Percentiles rank a stretch among this genome's conserved stretches.
phyloP scores from a whole-genome alignment of 2,329 filamentous ascomycete genomes.

The Lachnellula arida region DNA sequence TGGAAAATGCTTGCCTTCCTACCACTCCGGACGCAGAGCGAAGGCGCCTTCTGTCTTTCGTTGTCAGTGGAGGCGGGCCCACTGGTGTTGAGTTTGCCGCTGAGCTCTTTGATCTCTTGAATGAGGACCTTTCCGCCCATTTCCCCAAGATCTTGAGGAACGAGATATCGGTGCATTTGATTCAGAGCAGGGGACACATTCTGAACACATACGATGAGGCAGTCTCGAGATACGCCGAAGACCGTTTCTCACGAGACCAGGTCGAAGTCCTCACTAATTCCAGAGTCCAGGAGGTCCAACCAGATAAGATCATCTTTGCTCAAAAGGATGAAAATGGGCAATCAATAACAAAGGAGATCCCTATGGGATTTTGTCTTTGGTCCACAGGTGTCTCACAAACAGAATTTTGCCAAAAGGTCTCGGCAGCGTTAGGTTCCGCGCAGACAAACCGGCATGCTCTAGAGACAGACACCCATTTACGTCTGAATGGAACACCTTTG shows the following conservation, averaged over 20 bases:
- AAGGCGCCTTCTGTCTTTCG: constrained; percentile 83
- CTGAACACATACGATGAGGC: constrained; percentile 98
- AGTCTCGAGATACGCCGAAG: constrained; percentile 86
- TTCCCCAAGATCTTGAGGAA: constrained; percentile 92
- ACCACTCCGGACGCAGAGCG: constrained; percentile 87
- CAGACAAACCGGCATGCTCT: constrained; percentile 90
- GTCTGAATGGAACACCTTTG: constrained; percentile 79
- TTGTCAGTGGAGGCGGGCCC: constrained; percentile 90
- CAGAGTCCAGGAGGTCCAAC: constrained; percentile 80
- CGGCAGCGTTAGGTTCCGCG: constrained; percentile 65
- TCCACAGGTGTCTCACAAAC: constrained; percentile 92
- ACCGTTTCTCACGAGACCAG: constrained; percentile 83
- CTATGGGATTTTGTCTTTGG: constrained; percentile 95
- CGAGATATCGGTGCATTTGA: constrained; percentile 95
- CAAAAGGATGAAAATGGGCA: constrained; percentile 73
- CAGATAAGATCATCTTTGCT: constrained; percentile 82
- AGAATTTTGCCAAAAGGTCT: constrained; percentile 70
- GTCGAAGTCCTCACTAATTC: constrained; percentile 91
- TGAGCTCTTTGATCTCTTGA: constrained; percentile 91
- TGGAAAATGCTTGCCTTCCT: constrained; percentile 88
- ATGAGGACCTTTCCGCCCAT: constrained; percentile 79
- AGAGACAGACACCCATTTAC: constrained; percentile 90
- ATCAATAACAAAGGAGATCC: constrained; percentile 82
- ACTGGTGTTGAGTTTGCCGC: constrained; percentile 98
- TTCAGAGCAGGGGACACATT: constrained; percentile 91